Base-by-base conservation (phyloP, 768 basidiomycete genomes). In the Boletus reticuloceps region DNA sequence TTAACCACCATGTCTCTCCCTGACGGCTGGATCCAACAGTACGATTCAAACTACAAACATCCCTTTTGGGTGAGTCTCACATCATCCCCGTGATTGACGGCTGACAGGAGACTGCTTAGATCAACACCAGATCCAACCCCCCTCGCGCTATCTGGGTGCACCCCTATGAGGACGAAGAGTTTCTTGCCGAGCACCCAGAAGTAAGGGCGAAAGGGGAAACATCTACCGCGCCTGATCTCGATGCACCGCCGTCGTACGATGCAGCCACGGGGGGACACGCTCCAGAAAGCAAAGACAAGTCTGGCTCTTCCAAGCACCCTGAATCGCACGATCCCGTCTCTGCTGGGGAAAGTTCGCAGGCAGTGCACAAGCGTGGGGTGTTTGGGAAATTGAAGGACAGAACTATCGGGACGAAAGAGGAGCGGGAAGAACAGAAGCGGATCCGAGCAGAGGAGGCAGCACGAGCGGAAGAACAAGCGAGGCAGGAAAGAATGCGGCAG, bases 111-210 rank as follows among this genome's bases (percentile, higher is more conserved):
- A 29, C 16, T 20, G 11, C 13, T 43, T 45, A 87, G 84, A 83
- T 88, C 17, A 85, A 90, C 56, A 88, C 86, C 0, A 74, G 70
- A 54, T 80, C 82, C 1, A 73, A 67, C 9, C 88, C 89, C 9
- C 82, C 85, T 1, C 80, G 88, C 0, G 77, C 82, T 0, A 88
- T 83, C 61, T 91, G 88, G 89, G 75, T 77, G 1, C 87, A 91
- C 63, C 88, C 89, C 2, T 81, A 81, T 54, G 84, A 89, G 53
- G 86, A 89, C 64, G 80, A 84, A 44, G 75, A 81, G 49, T 89
- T 79, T 67, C 74, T 87, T n/a, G 60, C 55, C 6, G 78, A 81
- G 44, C 79, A 86, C 57, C 82, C 84, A 9, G 78, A 82, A 5
- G 58, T 73, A 9, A 67, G 65, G 51, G 72, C 77, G 53, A 77